phyloP scores from a whole-genome alignment of 75 land plant species.

The Selaginella tamariscina region DNA sequence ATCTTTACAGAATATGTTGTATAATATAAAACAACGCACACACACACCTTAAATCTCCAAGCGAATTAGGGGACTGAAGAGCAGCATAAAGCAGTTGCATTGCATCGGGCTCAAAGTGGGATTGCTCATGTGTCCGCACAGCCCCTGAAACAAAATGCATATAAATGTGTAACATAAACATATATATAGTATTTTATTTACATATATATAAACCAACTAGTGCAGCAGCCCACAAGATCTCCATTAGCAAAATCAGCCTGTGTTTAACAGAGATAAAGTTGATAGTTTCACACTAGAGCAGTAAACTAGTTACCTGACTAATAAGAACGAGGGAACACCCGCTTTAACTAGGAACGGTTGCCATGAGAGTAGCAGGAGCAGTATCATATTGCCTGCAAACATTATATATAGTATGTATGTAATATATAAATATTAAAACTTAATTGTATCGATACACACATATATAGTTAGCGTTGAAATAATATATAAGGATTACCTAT shows the following conservation, averaged over 20 bases:
- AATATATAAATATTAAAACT: neutral
- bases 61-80: constrained; percentile 61
- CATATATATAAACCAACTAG: constrained; percentile 65
- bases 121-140: constrained; percentile 54
- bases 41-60: constrained; percentile 57
- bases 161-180: neutral
- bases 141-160: constrained; percentile 32
- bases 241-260: constrained; percentile 60
- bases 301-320: neutral
- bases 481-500: constrained; percentile 15
- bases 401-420: neutral
- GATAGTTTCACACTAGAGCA: too few species aligned
- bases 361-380: neutral
- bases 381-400: neutral
- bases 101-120: constrained; percentile 70
- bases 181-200: constrained; percentile 22
- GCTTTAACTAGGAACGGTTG: neutral
- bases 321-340: neutral
- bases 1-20: neutral
- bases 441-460: too few species aligned
- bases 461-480: too few species aligned
- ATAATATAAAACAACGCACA: neutral
- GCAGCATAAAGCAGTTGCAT: constrained; percentile 71
- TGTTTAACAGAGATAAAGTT: constrained; percentile 12
- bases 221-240: constrained; percentile 60